These are phyloP conservation scores for Vanrija sp. DNA, from an alignment of 1,284 basidiomycete species.

Conservation along the genomic window DNA sequence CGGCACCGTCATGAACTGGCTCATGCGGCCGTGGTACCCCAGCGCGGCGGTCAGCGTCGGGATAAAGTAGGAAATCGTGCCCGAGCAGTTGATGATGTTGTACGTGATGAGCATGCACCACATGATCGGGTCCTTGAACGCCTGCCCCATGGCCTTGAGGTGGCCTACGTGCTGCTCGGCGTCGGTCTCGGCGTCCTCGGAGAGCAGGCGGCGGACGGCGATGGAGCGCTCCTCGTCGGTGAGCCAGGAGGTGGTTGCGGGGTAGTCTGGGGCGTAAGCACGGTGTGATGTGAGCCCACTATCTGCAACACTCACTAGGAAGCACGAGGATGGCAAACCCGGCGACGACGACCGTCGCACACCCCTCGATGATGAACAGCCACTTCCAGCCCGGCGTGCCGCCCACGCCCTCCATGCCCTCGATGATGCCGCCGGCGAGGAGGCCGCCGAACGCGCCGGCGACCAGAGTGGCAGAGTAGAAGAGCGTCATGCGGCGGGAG, in stretches of 20 bases:
- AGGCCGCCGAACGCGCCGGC: slow-evolving; percentile 44
- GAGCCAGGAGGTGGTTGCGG: slow-evolving; percentile 32
- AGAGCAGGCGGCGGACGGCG: slow-evolving; percentile 6
- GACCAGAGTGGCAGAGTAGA: slow-evolving; percentile 39
- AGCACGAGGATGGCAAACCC: slow-evolving; percentile 41
- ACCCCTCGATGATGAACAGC: slow-evolving; percentile 46
- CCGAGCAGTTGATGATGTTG: slow-evolving; percentile 18
- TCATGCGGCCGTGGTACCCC: slow-evolving; percentile 26
- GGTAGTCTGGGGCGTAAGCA: slow-evolving; percentile 25
- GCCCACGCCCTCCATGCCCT: slow-evolving; percentile 28
- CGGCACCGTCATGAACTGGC: slow-evolving; percentile 34
- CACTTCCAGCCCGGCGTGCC: slow-evolving; percentile 41
- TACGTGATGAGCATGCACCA: slow-evolving; percentile 21
- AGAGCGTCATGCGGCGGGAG: slow-evolving; percentile 30
- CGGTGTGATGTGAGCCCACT: slow-evolving; percentile 20
- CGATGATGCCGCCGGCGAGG: slow-evolving; percentile 39
- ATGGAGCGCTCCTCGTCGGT: slow-evolving; percentile 19
- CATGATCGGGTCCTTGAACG: slow-evolving; percentile 30
- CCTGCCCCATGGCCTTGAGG: slow-evolving; percentile 18
- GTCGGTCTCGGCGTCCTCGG: slow-evolving; percentile 16
- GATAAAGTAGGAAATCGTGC: slow-evolving; percentile 36
- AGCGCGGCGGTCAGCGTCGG: slow-evolving; percentile 26
- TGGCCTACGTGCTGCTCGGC: slow-evolving; percentile 20
- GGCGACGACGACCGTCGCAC: slow-evolving; percentile 36
- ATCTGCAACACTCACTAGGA: slow-evolving; percentile 26